Percentiles rank a stretch among this genome's conserved stretches.
phyloP scores from a whole-genome alignment of 2,329 filamentous ascomycete species.

The Ophiocordyceps robertsii region DNA sequence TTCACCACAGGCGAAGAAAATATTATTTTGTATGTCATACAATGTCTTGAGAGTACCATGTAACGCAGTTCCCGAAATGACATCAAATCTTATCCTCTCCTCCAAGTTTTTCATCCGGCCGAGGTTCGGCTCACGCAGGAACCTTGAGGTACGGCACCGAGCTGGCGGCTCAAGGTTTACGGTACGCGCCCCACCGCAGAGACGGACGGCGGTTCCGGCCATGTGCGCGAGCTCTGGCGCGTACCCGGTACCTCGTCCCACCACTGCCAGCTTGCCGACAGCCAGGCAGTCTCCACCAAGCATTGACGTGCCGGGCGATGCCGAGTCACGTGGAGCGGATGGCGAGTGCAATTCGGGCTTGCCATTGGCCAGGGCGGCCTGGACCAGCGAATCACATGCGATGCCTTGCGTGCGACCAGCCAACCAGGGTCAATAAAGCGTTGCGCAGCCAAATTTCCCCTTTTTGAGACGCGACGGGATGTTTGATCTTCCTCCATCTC shows the following conservation, averaged over 20 bases:
- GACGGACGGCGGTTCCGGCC: not conserved
- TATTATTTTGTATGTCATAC: too few relatives aligned
- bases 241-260: not conserved
- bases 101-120: not conserved
- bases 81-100: too few relatives aligned
- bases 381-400: slow-evolving; percentile 20
- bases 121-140: not conserved
- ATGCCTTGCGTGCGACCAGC: not conserved
- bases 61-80: too few relatives aligned
- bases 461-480: slow-evolving; percentile 14
- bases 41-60: too few relatives aligned
- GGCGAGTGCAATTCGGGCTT: not conserved
- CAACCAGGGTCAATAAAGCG: not conserved
- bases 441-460: slow-evolving; percentile 21
- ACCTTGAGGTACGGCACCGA: not conserved
- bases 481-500: slow-evolving; percentile 7
- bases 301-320: not conserved
- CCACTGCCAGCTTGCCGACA: not conserved
- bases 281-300: not conserved
- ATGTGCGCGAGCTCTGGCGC: not conserved
- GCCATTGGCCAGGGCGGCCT: not conserved
- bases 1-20: too few relatives aligned
- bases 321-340: slow-evolving; percentile 2
- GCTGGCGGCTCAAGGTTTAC: too few relatives aligned
- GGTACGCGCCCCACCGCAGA: not conserved